Percentiles rank a stretch among this genome's conserved stretches.
Evolutionary conservation across 2,329 filamentous ascomycete species (phyloP).

Genomic region (Keithomyces neogunnii): DNA sequence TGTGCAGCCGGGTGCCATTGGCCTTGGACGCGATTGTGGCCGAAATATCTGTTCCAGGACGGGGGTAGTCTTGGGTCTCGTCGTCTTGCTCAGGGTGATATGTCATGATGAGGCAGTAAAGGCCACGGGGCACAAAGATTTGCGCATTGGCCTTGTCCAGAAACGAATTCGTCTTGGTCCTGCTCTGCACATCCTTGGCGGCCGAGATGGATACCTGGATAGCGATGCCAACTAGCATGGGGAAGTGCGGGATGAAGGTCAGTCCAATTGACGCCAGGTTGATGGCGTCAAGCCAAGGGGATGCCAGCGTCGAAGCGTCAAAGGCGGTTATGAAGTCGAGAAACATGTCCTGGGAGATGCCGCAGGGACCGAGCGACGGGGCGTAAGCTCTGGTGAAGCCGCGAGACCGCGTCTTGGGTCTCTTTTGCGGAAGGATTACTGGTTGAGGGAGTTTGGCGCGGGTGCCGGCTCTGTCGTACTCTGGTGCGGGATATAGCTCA

Average conservation of each 20-base stretch:
- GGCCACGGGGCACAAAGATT: constrained; percentile 10
- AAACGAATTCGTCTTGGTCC: constrained; percentile 9
- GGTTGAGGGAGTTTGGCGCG: constrained; percentile 1
- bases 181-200: constrained; percentile 1
- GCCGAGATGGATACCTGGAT: constrained; percentile 6
- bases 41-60: neutral
- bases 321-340: constrained; percentile 10
- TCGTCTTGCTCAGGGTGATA: constrained; percentile 5
- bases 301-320: constrained; percentile 9
- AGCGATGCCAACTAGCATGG: constrained; percentile 10
- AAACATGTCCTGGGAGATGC: constrained; percentile 11
- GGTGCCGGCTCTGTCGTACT: neutral
- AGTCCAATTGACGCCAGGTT: constrained; percentile 7
- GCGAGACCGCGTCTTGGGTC: constrained; percentile 9
- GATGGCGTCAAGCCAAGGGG: constrained; percentile 9
- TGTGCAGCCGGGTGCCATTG: neutral
- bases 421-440: constrained; percentile 10
- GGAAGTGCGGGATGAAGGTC: constrained; percentile 6
- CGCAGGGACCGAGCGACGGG: constrained; percentile 5
- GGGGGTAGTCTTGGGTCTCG: neutral
- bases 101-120: constrained; percentile 11
- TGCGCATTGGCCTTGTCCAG: constrained; percentile 10
- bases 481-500: neutral
- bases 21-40: neutral
- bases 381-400: constrained; percentile 11